Percentiles rank a stretch among this genome's conserved stretches.
Conservation (phyloP, 176 grass and related monocot genomes). For the Ensete ventricosum region DNA sequence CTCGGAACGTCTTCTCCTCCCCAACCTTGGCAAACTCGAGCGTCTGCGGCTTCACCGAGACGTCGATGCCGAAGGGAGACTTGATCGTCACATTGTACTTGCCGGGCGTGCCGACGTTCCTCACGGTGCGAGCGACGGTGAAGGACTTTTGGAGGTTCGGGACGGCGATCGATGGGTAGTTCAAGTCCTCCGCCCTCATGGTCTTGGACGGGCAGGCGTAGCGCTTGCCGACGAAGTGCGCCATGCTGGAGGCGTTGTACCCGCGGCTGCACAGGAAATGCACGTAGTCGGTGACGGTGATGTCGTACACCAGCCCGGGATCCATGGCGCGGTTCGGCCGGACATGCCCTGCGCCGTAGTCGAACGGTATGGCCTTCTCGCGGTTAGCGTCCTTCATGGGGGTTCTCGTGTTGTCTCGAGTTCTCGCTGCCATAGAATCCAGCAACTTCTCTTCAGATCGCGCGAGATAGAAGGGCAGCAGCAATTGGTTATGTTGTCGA, state of each 20-base stretch:
- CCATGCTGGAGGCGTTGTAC: constrained; percentile 6
- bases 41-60: constrained; percentile 33
- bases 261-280: constrained; percentile 58
- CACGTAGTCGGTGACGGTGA: constrained; percentile 40
- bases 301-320: constrained; percentile 71
- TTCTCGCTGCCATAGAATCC: constrained; percentile 27
- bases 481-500: no score
- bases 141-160: constrained; percentile 20
- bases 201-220: constrained; percentile 37
- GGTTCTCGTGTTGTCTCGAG: constrained; percentile 43
- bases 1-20: constrained; percentile 45
- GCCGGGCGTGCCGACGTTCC: constrained; percentile 44
- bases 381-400: constrained; percentile 42
- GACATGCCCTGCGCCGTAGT: constrained; percentile 58
- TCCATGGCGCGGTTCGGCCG: constrained; percentile 53
- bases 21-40: constrained; percentile 36
- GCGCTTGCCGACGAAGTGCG: constrained; percentile 15
- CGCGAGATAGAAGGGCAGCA: no score
- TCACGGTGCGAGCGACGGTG: constrained; percentile 43
- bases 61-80: constrained; percentile 27
- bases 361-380: constrained; percentile 37
- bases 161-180: constrained; percentile 70
- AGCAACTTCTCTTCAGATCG: no score
- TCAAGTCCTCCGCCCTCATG: constrained; percentile 43
- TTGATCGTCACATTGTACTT: constrained; percentile 36